phyloP scores from a whole-genome alignment of 441 rosid genomes.

The Arabidopsis lyrata region DNA sequence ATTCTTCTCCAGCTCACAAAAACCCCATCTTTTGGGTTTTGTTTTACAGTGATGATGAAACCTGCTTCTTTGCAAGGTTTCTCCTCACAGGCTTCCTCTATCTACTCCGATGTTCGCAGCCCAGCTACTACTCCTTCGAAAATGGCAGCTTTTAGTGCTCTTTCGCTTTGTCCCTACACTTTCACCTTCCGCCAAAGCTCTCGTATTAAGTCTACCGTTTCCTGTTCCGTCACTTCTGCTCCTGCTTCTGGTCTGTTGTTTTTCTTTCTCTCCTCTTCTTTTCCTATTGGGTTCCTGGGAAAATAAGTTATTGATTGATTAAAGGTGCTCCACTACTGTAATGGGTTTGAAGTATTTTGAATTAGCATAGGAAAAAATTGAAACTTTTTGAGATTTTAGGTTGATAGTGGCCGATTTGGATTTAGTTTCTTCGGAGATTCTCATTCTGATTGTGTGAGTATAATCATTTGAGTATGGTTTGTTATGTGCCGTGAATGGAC shows the following conservation, averaged over 20 bases:
- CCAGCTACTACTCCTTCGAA: slow-evolving; percentile 37
- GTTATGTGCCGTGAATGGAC: neutral
- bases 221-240: slow-evolving; percentile 64
- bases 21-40: neutral
- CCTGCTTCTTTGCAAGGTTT: slow-evolving; percentile 43
- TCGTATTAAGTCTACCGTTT: slow-evolving; percentile 47
- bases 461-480: neutral
- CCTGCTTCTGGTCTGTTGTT: slow-evolving; percentile 51
- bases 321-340: neutral
- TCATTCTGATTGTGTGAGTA: neutral
- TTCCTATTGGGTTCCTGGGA: neutral
- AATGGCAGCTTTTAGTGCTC: slow-evolving; percentile 69
- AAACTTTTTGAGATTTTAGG: slow-evolving; percentile 2
- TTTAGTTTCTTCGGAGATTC: slow-evolving; percentile 1
- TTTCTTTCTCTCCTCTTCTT: neutral
- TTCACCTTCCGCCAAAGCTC: slow-evolving; percentile 46
- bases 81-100: slow-evolving; percentile 41
- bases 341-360: slow-evolving; percentile 18
- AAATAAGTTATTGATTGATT: neutral
- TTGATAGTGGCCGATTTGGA: slow-evolving; percentile 5
- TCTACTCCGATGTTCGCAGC: slow-evolving; percentile 41
- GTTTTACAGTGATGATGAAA: slow-evolving; percentile 36
- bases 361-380: neutral
- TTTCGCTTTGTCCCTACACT: slow-evolving; percentile 57
- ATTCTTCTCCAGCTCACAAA: neutral